Evolutionary conservation across 805 yeast genomes (phyloP).

Genomic region (Priceomyces medius): DNA sequence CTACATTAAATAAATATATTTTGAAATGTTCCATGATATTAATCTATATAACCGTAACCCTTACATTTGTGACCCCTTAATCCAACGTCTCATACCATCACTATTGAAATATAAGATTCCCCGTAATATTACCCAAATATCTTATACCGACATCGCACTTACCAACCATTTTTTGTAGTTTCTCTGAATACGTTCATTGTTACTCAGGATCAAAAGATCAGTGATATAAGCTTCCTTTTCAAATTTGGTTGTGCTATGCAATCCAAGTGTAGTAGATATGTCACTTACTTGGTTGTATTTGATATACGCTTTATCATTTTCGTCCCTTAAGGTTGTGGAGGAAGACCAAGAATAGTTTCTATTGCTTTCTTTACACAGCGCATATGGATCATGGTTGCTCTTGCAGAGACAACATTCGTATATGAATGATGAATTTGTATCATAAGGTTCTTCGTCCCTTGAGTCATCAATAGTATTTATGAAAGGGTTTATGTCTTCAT

Average conservation of each 20-base stretch:
- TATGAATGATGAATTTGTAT: slow-evolving; percentile 8
- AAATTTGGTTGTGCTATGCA: no score
- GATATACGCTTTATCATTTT: neutral
- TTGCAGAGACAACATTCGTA: slow-evolving; percentile 20
- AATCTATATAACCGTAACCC: neutral
- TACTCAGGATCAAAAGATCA: slow-evolving; percentile 9
- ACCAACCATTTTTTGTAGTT: slow-evolving; percentile 29
- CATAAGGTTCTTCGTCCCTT: no score
- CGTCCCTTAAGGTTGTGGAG: neutral
- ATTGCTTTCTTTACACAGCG: slow-evolving; percentile 3
- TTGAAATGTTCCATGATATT: no score
- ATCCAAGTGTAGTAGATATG: no score
- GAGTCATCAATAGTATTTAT: no score
- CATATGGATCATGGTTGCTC: slow-evolving; percentile 8
- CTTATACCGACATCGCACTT: slow-evolving; percentile 3
- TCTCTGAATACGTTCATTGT: slow-evolving; percentile 16
- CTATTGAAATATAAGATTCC: neutral
- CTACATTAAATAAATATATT: neutral
- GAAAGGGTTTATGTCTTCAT: slow-evolving; percentile 13
- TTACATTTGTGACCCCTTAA: neutral
- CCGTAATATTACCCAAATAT: neutral
- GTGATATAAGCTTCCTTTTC: no score
- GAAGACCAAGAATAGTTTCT: slow-evolving; percentile 4
- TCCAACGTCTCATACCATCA: neutral
- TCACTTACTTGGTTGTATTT: neutral